Evolutionary conservation across 2,329 filamentous ascomycete genomes (phyloP), one percentile per base, ranked within the genome.

Genomic region (Fusarium euwallaceae): DNA sequence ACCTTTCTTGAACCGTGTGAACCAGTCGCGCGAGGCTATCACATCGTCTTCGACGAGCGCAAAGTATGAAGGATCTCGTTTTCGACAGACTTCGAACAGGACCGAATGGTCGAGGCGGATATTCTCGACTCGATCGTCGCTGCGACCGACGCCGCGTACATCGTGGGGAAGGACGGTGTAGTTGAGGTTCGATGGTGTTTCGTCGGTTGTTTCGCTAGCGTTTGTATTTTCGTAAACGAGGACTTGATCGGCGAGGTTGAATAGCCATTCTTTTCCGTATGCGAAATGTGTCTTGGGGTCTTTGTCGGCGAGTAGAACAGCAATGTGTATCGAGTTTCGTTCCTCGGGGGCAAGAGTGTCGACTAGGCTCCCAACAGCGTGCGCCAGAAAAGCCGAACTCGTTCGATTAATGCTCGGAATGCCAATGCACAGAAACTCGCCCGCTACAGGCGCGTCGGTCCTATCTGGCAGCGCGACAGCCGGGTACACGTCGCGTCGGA

Each of bases 31-130:
- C 9, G 80, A 78, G 8, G 82, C 80, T 20, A 84, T 78, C 22
- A 83, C 73, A 51, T 84, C 83, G 69, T 84, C 83, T 64, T 84
- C 82, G 41, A 84, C 76, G 7, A 84, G 78, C 6, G 81, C 82
- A 66, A 84, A 82, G 63, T 82, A 84, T 1, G 75, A 77, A 5
- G 81, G 71, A 0, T 77, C 76, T 24, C 74, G 75, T 48, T 70
- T 36, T 24, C 77, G 75, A 36, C 83, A 84, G 1, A 78, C 58
- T 67, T 83, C 81, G 56, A 83, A 76, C 6, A 83, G 76, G 1
- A 79, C 72, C 1, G 82, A 82, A 64, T 83, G 79, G 59, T 83
- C 82, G 8, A 81, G 71, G 0, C 81, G 80, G 59, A 82, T 81
- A 32, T 81, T 82, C 73, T 83, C 81, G 39, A 78, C 76, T 17